Base-by-base conservation (phyloP, 2,329 filamentous ascomycete genomes). In the Pseudogymnoascus sp. region DNA sequence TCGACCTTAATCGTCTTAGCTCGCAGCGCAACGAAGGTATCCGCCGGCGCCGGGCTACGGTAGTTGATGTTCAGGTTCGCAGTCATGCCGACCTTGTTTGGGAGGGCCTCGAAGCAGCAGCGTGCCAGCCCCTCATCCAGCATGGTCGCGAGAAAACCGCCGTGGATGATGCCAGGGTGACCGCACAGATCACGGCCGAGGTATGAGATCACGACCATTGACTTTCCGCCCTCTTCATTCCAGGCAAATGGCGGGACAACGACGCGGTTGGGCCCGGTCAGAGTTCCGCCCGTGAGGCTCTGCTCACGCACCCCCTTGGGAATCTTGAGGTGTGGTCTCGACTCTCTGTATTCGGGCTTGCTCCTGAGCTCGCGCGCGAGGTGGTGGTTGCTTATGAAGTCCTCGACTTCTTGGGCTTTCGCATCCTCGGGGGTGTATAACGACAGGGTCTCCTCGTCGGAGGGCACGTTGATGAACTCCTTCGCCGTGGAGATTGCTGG, bases 131-230 rank as follows among this genome's bases (percentile, higher is more conserved):
- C 91, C 75, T 97, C 93, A 73, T 97, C 93, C 62, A 97, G 79
- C 73, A 97, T 82, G 11, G 93, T 97, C n/a, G 93, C 93, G 64
- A 97, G 79, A 67, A 96, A 78, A 0, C 93, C 93, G 61, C 93
- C 93, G 74, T 97, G 95, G 5, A 97, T 84, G 66, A 97, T 91
- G 2, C 90, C 91, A 5, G 91, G 90, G 75, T 97, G 93, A 1
- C 93, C 93, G 73, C 91, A 97, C 42, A 97, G 79, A 70, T 90
- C 86, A 2, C 81, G 77, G 1, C 93, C 93, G 0, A 96, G 81
- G 73, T 93, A 93, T 62, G 87, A 82, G 45, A 97, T 82, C 12
- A 86, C 84, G 5, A 93, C 85, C 63, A 90, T 78, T 60, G 81
- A 83, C 77, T 86, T 87, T 62, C 90, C 89, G 29, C 81, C 83